Evolutionary conservation across 352 stramenopile genomes (phyloP).

Genomic region (Phytophthora cactorum): DNA sequence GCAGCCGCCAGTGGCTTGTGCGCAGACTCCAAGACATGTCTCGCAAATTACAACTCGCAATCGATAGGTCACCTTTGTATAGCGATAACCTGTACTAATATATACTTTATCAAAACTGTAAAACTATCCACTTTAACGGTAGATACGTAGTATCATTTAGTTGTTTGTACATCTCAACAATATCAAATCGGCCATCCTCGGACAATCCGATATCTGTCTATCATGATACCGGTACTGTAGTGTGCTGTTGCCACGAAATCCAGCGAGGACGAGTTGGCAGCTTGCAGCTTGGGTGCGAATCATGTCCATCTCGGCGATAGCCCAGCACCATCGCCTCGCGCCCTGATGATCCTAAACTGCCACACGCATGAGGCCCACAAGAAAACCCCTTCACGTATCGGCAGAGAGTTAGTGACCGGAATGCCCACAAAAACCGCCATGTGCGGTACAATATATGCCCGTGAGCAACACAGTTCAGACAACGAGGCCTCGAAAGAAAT

Average conservation of each 20-base stretch:
- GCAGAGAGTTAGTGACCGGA: not conserved
- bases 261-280: not conserved
- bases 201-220: not conserved
- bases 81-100: not conserved
- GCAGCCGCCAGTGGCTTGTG: not conserved
- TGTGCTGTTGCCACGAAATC: no score
- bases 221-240: slow-evolving; percentile 1
- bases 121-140: not conserved
- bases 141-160: no score
- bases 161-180: no score
- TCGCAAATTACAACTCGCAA: no score
- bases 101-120: no score
- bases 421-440: not conserved
- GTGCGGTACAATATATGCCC: not conserved
- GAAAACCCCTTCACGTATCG: not conserved
- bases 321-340: not conserved
- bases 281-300: slow-evolving; percentile 19
- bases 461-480: slow-evolving; percentile 14
- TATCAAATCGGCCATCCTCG: no score
- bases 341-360: not conserved
- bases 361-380: not conserved
- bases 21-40: not conserved
- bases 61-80: not conserved
- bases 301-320: slow-evolving; percentile 13
- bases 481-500: slow-evolving; percentile 22